Evolutionary conservation across 495 filamentous ascomycete species (phyloP), one percentile per base, ranked within the genome.

Genomic region (Eremomyces bilateralis): DNA sequence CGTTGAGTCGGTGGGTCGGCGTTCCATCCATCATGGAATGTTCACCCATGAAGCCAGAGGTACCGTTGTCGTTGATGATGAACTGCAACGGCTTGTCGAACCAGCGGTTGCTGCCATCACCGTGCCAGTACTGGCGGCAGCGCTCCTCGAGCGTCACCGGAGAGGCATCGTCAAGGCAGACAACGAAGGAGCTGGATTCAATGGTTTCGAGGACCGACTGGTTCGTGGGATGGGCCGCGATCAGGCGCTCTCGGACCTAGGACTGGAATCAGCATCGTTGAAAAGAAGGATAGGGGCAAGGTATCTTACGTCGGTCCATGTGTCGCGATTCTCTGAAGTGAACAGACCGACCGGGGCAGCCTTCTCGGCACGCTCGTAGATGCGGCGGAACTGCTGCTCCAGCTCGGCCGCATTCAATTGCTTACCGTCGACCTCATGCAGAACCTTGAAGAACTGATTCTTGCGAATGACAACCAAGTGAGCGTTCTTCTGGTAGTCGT

Each of bases 21-120:
- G 85, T 99, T 37, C 90, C 90, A 53, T 99, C 90, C 90, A 99
- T 99, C 90, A 99, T 95, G 57, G 75, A 83, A 64, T 99, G 90
- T 63, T 99, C 90, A 49, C 90, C 90, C 62, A 79, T 81, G 65
- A 99, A 99, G 40, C 90, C 90, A 17, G 90, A 78, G 12, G 88
- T 90, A 44, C 83, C 90, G 57, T 99, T 99, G 48, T 95, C 84
- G 57, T 92, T 94, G 58, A 99, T 51, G 49, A 99, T 85, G 57
- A 99, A 95, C 61, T 99, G 82, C 36, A 92, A 61, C 15, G 90
- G 90, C 64, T 95, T 95, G 65, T 99, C 90, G 52, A 78, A 95
- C 81, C 83, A 99, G 36, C 90, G 75, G 65, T 95, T 99, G 45
- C 64, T 57, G 39, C 90, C 90, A 45, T 94, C 83, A 29, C 90